Evolutionary conservation across 129 eudicot species (phyloP).

Genomic region (Kitagawia praeruptora): DNA sequence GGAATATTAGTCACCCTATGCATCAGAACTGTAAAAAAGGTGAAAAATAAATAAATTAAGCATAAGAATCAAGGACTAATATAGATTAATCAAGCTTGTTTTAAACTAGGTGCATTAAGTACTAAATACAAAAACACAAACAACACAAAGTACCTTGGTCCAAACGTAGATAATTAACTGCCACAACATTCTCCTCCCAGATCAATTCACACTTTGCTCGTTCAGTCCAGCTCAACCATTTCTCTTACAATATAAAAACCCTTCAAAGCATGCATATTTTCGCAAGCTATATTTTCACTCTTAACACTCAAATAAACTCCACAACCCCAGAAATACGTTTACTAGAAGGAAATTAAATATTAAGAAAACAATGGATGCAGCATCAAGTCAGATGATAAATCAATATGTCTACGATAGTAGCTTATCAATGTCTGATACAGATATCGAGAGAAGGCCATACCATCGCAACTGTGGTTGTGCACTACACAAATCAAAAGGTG

Average conservation of each 20-base stretch:
- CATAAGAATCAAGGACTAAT: not conserved
- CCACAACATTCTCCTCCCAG: not conserved
- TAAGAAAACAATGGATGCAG: constrained; percentile 6
- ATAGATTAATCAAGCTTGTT: not conserved
- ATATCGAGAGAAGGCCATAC: constrained; percentile 33
- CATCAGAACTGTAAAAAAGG: not conserved
- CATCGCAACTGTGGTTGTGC: constrained; percentile 43
- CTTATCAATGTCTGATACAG: constrained; percentile 19
- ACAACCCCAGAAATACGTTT: not conserved
- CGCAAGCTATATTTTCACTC: not conserved
- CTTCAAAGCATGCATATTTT: constrained; percentile 4
- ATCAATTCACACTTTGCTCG: not conserved
- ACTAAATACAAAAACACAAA: not conserved
- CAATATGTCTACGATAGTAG: constrained; percentile 13
- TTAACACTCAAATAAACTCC: not conserved
- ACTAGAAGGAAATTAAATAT: not conserved
- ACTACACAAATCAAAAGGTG: constrained; percentile 25
- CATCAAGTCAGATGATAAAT: constrained; percentile 11
- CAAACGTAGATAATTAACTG: not conserved
- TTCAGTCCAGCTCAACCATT: not conserved
- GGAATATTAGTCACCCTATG: not conserved
- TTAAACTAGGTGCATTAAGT: not conserved
- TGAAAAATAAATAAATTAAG: too few relatives aligned
- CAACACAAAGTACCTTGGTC: not conserved
- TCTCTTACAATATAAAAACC: constrained; percentile 14